Percentiles rank a stretch among this genome's conserved stretches.
Conservation (phyloP, 106 monocot species). For the Dendrobium huoshanense region DNA sequence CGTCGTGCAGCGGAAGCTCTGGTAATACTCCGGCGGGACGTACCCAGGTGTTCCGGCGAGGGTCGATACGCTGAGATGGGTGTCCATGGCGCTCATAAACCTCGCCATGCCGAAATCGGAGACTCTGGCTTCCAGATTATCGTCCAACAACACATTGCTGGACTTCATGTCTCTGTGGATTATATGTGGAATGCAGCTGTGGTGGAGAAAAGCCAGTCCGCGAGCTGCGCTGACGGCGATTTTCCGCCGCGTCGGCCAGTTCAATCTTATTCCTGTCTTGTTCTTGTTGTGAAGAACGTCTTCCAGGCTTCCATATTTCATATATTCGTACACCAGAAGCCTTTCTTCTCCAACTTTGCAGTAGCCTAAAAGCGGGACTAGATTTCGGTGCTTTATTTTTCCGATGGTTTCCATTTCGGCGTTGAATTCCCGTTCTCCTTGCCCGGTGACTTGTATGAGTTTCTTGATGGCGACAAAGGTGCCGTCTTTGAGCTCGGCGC, state of each 20-base stretch:
- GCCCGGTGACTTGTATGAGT: constrained; percentile 68
- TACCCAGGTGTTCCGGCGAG: constrained; percentile 72
- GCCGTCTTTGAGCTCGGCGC: constrained; percentile 78
- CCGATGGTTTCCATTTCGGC: constrained; percentile 98
- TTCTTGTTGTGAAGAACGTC: constrained; percentile 63
- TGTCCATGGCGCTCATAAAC: constrained; percentile 74
- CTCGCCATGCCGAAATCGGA: constrained; percentile 97
- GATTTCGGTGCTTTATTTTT: constrained; percentile 65
- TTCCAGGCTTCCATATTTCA: constrained; percentile 82
- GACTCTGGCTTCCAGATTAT: constrained; percentile 57
- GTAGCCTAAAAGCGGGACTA: constrained; percentile 83
- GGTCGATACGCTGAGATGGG: constrained; percentile 79
- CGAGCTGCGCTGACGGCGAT: constrained; percentile 75
- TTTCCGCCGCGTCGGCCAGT: constrained; percentile 61
- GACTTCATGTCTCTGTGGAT: constrained; percentile 98
- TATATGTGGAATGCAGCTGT: constrained; percentile 88
- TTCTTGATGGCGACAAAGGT: constrained; percentile 83
- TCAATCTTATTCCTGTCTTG: constrained; percentile 42
- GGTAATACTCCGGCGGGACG: constrained; percentile 41
- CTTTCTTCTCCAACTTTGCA: constrained; percentile 78
- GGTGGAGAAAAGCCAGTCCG: constrained; percentile 79
- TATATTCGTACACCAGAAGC: constrained; percentile 79
- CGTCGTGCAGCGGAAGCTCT: constrained; percentile 87
- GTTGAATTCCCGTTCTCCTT: constrained; percentile 85
- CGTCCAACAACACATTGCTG: constrained; percentile 81